Evolutionary conservation across 176 grass and related monocot species (phyloP), one percentile per base, ranked within the genome.

Genomic region (Eremochloa ophiuroides): DNA sequence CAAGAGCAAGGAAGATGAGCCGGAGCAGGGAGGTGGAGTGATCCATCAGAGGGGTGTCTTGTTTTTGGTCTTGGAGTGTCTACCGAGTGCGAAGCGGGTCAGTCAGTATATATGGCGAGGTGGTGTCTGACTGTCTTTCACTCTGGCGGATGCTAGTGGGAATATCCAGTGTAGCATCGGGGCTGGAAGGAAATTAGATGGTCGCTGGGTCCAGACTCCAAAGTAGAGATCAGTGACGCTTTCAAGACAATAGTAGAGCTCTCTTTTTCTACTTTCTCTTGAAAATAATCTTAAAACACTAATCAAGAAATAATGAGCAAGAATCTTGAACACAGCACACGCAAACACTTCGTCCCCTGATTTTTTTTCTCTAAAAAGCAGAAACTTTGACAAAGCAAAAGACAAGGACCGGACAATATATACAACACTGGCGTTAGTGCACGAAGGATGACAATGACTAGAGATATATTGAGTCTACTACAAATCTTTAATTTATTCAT

Each of bases 21-120:
- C 89, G 91, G 46, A 85, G 80, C 27, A 94, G 59, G 42, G 91
- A 97, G 42, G 89, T 53, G 27, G 87, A 89, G 48, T 90, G 73
- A 66, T 89, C 87, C 87, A 89, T 89, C 53, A 56, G 53, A 25
- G 53, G 9, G 53, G 8, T 53, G 0, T 8, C 53, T 58, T 53
- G 2, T 22, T 53, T 53, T n/a, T 58, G 53, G 53, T 25, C 9
- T 58, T 11, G 9, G 53, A 25, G 53, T 25, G n/a, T 22, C 53
- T 55, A 55, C 50, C 22, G 2, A 58, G 53, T 58, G 53, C n/a
- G 51, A 56, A 56, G 51, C 22, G 0, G 51, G 22, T 56, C 51
- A 56, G 51, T 23, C n/a, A 53, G 34, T n/a, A 51, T 22, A 12
- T 13, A 42, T 42, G 41, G 41, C 11, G 41, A 6, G 50, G 4